Conservation (phyloP, 306 rosid genomes). For the Oxytropis ochrocephala region DNA sequence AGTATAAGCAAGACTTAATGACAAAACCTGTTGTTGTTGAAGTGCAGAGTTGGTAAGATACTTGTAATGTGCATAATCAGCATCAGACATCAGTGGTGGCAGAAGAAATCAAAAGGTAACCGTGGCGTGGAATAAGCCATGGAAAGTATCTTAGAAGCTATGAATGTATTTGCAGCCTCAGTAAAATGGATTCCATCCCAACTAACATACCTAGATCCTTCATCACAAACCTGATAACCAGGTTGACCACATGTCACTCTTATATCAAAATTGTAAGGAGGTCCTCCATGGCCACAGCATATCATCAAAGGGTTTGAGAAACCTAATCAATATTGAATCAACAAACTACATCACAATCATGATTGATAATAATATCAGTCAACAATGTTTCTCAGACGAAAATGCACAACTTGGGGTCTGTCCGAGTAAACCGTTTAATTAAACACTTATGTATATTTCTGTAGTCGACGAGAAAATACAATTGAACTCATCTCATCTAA, state of each 20-base stretch:
- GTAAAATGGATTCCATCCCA: slow-evolving; percentile 89
- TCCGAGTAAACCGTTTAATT: too few relatives aligned
- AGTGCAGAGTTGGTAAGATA: background rate
- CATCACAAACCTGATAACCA: slow-evolving; percentile 58
- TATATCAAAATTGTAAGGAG: slow-evolving; percentile 72
- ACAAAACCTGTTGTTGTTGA: slow-evolving; percentile 16
- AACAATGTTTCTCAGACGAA: background rate
- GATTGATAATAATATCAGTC: background rate
- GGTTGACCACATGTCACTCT: slow-evolving; percentile 72
- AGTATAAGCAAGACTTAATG: background rate
- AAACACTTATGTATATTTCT: too few relatives aligned
- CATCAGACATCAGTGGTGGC: slow-evolving; percentile 35
- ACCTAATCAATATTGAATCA: slow-evolving; percentile 32
- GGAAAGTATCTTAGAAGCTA: slow-evolving; percentile 64
- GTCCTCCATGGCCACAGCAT: slow-evolving; percentile 89
- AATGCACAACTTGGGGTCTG: background rate
- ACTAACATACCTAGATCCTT: slow-evolving; percentile 47
- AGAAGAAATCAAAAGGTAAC: slow-evolving; percentile 64
- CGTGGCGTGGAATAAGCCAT: slow-evolving; percentile 60
- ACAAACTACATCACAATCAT: slow-evolving; percentile 15
- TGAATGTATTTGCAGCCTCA: slow-evolving; percentile 63
- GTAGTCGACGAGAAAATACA: too few relatives aligned
- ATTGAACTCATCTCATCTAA: too few relatives aligned
- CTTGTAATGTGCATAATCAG: background rate
- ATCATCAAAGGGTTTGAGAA: slow-evolving; percentile 73